A percentile compares a stretch with the other conserved stretches of the same genome.
These are phyloP conservation scores for Penicillium sclerotigenum DNA, from an alignment of 2,329 filamentous ascomycete species.

Conservation along the genomic window DNA sequence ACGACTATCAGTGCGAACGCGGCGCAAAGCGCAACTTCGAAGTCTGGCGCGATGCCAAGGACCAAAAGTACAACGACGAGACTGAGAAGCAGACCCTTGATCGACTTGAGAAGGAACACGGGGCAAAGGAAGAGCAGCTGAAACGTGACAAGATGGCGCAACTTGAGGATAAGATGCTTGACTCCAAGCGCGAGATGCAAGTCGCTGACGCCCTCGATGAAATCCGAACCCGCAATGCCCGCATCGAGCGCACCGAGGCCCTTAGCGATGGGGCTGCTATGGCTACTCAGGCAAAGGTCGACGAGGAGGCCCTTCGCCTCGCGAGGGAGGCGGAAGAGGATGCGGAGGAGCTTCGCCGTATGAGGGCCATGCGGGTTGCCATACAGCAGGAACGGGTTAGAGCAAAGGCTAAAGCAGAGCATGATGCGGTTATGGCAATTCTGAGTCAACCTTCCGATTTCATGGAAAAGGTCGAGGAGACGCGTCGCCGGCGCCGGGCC, in stretches of 20 bases:
- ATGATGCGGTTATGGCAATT: too few species aligned
- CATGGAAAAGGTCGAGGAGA: too few species aligned
- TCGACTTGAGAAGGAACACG: conserved; percentile 72
- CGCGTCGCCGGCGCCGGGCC: too few species aligned
- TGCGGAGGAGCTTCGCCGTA: neutral
- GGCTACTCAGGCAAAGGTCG: conserved; percentile 48
- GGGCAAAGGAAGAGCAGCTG: conserved; percentile 59
- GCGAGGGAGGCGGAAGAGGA: conserved; percentile 62
- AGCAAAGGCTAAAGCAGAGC: too few species aligned
- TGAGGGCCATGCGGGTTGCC: too few species aligned
- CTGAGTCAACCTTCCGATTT: too few species aligned
- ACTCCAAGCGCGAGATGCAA: conserved; percentile 93
- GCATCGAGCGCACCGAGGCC: conserved; percentile 72
- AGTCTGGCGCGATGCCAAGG: conserved; percentile 71
- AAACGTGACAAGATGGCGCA: conserved; percentile 93
- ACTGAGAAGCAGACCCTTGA: conserved; percentile 85
- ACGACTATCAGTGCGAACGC: conserved; percentile 78
- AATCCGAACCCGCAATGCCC: conserved; percentile 85
- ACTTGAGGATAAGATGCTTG: conserved; percentile 86
- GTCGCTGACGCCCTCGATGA: conserved; percentile 94
- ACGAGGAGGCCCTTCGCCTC: neutral
- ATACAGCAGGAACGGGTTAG: too few species aligned
- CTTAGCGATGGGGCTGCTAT: conserved; percentile 57
- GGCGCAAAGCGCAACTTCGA: conserved; percentile 93
- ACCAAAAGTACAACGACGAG: conserved; percentile 57